A percentile compares a stretch with the other conserved stretches of the same genome.
These are phyloP conservation scores for Begonia loranthoides DNA, from an alignment of 306 rosid species.

Conservation along the genomic window DNA sequence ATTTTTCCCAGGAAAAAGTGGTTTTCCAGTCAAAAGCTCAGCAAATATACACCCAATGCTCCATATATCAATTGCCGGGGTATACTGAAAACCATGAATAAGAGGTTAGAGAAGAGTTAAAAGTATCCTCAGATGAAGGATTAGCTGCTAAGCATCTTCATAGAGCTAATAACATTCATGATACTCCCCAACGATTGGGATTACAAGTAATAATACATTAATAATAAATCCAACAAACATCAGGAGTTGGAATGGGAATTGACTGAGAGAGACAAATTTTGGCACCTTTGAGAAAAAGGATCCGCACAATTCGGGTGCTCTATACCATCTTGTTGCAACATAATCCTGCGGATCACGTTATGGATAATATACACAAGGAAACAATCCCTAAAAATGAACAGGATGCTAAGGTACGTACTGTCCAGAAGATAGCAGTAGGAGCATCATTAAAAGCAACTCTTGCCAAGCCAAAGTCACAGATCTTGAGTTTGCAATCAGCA, in stretches of 20 bases:
- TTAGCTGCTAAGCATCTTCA: too few relatives aligned
- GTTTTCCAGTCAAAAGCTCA: conserved; percentile 93
- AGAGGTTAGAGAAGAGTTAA: conserved; percentile 5
- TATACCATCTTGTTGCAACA: conserved; percentile 98
- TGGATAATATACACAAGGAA: not conserved
- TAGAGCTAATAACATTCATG: too few relatives aligned
- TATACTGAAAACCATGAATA: conserved; percentile 46
- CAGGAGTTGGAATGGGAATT: too few relatives aligned
- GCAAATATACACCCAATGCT: conserved; percentile 99
- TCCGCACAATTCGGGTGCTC: conserved; percentile 99
- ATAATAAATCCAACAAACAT: too few relatives aligned
- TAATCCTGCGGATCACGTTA: conserved; percentile 49
- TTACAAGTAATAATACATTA: too few relatives aligned
- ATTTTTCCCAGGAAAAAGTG: conserved; percentile 98
- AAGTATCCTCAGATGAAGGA: conserved; percentile 1
- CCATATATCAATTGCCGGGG: conserved; percentile 99
- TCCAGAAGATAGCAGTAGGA: conserved; percentile 99
- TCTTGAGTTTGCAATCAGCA: conserved; percentile 99
- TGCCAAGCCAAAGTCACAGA: conserved; percentile 98
- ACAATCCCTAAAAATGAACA: not conserved
- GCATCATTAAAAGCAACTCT: conserved; percentile 98
- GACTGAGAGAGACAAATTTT: not conserved
- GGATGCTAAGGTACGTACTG: conserved; percentile 37
- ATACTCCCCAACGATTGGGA: too few relatives aligned
- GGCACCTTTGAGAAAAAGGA: conserved; percentile 95